phyloP scores from a whole-genome alignment of 306 rosid genomes.

The Fragaria nilgerrensis region DNA sequence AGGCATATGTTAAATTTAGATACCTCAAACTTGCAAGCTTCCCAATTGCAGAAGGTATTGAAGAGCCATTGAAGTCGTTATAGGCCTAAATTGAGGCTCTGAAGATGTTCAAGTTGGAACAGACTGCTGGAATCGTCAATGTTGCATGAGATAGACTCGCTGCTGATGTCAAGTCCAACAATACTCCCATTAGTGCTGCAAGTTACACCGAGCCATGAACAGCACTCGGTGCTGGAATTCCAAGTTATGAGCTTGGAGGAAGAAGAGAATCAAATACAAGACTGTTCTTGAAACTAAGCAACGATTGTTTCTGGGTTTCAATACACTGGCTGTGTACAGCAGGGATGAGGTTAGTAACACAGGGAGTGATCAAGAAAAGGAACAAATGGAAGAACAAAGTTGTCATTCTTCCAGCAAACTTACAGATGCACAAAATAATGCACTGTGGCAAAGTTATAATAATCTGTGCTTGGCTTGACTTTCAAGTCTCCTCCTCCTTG shows the following conservation, averaged over 20 bases:
- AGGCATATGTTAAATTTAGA: neutral
- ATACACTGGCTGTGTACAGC: neutral
- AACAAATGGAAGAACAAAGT: neutral
- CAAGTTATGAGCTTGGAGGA: neutral
- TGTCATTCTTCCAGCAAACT: neutral
- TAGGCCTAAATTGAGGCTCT: neutral
- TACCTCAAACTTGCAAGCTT: slow-evolving; percentile 19
- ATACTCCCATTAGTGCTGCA: neutral
- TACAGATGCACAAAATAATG: neutral
- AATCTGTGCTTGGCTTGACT: neutral
- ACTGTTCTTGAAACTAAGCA: neutral
- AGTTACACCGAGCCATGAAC: neutral
- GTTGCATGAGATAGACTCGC: neutral
- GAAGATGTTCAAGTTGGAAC: neutral
- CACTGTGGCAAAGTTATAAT: neutral
- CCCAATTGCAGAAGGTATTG: slow-evolving; percentile 23
- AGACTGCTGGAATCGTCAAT: neutral
- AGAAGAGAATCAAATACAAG: neutral
- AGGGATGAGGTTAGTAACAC: neutral
- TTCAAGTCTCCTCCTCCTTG: neutral
- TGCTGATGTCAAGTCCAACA: neutral
- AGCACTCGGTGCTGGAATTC: neutral
- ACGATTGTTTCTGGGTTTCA: neutral
- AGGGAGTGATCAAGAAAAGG: neutral
- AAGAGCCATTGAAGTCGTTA: neutral